Percentiles rank a stretch among this genome's conserved stretches.
Evolutionary conservation across 441 rosid species (phyloP).

Genomic region (Populus hybrid): DNA sequence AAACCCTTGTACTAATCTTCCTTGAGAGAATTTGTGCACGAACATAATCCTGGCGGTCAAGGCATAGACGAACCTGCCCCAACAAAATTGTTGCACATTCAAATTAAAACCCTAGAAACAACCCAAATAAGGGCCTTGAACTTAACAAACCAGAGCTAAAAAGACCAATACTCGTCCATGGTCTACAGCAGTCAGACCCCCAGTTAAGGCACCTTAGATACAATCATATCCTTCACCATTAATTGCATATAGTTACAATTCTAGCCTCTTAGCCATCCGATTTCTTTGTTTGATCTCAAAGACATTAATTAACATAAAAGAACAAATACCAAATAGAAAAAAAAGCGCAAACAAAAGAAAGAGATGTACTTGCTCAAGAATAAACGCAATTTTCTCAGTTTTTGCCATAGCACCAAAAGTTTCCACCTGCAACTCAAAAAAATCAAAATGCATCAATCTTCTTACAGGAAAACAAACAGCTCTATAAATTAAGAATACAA

Average conservation of each 20-base stretch:
- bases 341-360: constrained; percentile 2
- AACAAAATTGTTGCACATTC: constrained; percentile 20
- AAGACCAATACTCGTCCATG: not conserved
- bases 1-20: constrained; percentile 89
- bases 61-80: constrained; percentile 83
- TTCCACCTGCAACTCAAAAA: constrained; percentile 65
- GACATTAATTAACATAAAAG: not conserved
- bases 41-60: constrained; percentile 88
- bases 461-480: not conserved
- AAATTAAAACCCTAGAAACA: not conserved
- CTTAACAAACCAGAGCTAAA: not conserved
- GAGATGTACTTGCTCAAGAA: constrained; percentile 82
- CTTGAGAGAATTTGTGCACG: constrained; percentile 97
- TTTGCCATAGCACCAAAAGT: constrained; percentile 99
- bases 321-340: constrained; percentile 4
- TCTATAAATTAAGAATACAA: not conserved
- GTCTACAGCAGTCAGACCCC: not conserved
- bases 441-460: constrained; percentile 13
- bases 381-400: constrained; percentile 96
- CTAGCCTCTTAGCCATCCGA: not conserved
- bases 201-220: not conserved
- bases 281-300: not conserved
- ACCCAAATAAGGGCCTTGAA: not conserved
- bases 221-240: not conserved
- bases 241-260: not conserved